Evolutionary conservation across 768 basidiomycete genomes (phyloP), one percentile per base, ranked within the genome.

Genomic region (Cytidiella melzeri): DNA sequence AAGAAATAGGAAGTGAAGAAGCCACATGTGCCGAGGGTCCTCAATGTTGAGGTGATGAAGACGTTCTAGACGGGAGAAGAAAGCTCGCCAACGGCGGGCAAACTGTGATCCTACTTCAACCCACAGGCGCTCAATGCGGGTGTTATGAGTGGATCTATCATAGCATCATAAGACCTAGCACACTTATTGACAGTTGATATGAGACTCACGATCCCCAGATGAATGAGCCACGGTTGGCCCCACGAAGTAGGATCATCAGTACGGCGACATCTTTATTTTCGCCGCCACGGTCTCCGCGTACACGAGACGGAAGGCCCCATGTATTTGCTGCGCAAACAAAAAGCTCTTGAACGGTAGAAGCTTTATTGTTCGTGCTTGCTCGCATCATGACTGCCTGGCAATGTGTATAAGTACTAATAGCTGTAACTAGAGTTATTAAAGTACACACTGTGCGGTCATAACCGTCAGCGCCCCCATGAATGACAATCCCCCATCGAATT

Each of bases 91-190:
- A 11, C 21, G 37, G 2, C 62, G 57, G 0, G 57, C 67, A 64
- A 77, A 76, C 9, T 70, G 64, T 0, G 48, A 36, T 0, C 72
- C 70, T 34, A 72, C 61, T 43, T 76, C 73, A 13, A 73, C 64
- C 74, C 74, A 76, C 0, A 76, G 57, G 0, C 63, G 45, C 52
- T 78, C 75, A 50, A 76, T 76, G 0, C 65, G 57, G 0, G 69
- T 69, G 47, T 77, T 79, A 4, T 57, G 53, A 0, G 70, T 72
- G 0, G 70, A 76, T 5, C 63, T 64, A 37, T n/a, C 27, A 27
- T 7, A 19, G 5, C 37, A 41, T 5, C 13, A n/a, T n/a, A n/a
- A n/a, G n/a, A n/a, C n/a, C n/a, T n/a, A n/a, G n/a, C n/a, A n/a
- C n/a, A n/a, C n/a, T n/a, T n/a, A n/a, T n/a, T n/a, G n/a, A n/a